Conservation (phyloP, 768 basidiomycete species). For the Pulveroboletus sp. region DNA sequence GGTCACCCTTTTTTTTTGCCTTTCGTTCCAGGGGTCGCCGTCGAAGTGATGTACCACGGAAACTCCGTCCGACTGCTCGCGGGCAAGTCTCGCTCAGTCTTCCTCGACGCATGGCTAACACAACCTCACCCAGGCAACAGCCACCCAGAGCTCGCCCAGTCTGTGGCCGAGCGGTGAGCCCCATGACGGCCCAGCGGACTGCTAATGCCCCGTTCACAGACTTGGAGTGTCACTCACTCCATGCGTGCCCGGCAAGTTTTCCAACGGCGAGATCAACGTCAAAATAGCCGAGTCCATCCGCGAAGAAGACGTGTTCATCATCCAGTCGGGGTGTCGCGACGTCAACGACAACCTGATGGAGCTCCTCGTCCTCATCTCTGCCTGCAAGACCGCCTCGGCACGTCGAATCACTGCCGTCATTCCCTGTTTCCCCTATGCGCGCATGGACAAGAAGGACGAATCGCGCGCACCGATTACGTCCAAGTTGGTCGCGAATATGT, state of each 20-base stretch:
- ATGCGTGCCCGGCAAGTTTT: conserved; percentile 84
- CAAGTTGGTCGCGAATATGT: conserved; percentile 97
- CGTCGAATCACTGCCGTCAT: conserved; percentile 95
- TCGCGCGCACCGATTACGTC: conserved; percentile 95
- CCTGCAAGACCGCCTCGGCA: conserved; percentile 95
- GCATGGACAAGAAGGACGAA: conserved; percentile 98
- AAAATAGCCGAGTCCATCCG: conserved; percentile 94
- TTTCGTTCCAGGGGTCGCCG: conserved; percentile 1
- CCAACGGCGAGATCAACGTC: conserved; percentile 93
- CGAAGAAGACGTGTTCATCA: conserved; percentile 98
- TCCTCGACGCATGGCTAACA: conserved; percentile 9
- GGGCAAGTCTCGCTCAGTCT: conserved; percentile 40
- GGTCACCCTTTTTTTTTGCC: conserved; percentile 2
- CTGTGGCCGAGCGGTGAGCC: conserved; percentile 95
- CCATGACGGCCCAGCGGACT: conserved; percentile 36
- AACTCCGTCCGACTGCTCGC: conserved; percentile 74
- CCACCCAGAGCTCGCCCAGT: conserved; percentile 94
- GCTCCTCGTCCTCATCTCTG: conserved; percentile 96
- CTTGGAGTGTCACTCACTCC: conserved; percentile 85
- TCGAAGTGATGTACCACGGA: conserved; percentile 68
- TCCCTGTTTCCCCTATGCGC: conserved; percentile 94
- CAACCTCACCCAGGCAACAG: conserved; percentile 70
- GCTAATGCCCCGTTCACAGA: conserved; percentile 56
- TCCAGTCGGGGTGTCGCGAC: conserved; percentile 85
- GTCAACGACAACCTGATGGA: conserved; percentile 98